Conservation (phyloP, 306 rosid genomes). For the Sicyos baderoa region DNA sequence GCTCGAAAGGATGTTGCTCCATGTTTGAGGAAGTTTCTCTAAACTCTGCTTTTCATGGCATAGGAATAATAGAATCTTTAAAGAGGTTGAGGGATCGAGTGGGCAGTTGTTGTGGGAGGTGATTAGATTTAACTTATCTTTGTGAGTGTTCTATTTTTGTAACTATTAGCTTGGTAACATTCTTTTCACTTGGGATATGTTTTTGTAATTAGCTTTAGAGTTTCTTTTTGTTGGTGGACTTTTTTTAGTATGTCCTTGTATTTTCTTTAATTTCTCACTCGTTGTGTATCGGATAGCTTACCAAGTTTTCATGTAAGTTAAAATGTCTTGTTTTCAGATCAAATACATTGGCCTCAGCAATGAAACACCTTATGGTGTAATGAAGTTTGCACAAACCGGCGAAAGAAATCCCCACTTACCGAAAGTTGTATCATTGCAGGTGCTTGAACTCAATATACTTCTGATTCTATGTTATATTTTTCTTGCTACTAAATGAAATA, state of each 20-base stretch:
- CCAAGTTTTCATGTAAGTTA: constrained; percentile 8
- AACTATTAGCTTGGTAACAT: no score
- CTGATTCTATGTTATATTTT: constrained; percentile 11
- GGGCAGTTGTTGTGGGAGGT: no score
- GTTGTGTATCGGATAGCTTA: not conserved
- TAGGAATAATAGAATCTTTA: no score
- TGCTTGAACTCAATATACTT: constrained; percentile 23
- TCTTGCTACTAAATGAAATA: constrained; percentile 22
- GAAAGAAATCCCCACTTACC: constrained; percentile 37
- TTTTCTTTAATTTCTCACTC: no score
- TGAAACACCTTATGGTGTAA: constrained; percentile 84
- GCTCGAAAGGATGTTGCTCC: not conserved
- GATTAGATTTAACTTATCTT: no score
- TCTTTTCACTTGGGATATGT: no score
- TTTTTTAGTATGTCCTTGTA: no score
- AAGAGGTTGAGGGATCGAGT: no score
- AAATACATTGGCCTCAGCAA: constrained; percentile 83
- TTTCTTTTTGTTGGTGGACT: no score
- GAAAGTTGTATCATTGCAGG: constrained; percentile 80
- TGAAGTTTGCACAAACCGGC: constrained; percentile 78
- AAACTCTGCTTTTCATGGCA: no score
- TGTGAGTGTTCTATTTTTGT: no score
- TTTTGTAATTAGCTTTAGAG: no score
- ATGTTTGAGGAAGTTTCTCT: not conserved
- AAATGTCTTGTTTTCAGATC: constrained; percentile 36